Evolutionary conservation across 257 asterid genomes (phyloP), one percentile per base, ranked within the genome.

Genomic region (Perilla frutescens): DNA sequence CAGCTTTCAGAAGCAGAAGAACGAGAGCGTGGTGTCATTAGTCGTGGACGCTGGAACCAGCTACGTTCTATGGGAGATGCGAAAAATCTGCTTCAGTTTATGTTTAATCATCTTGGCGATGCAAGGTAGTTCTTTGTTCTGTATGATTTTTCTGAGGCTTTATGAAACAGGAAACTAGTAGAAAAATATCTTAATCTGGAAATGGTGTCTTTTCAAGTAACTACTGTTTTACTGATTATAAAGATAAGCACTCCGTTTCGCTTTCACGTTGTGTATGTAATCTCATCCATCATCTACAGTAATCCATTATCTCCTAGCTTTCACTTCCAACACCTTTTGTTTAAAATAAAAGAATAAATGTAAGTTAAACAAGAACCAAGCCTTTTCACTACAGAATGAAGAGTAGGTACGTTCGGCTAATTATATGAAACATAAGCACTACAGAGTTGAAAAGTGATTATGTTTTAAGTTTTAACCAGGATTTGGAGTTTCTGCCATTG

Each of bases 1-100:
- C 99, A 92, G 80, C 96, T 95, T 70, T 95, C 99, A 34, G 99
- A 95, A 82, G 99, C 99, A 45, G 99, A 95, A 87, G 99, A 95
- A 76, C 80, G 99, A 51, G 99, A 95, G 79, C 96, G 99, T 6
- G 84, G 89, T 57, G 81, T 84, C 70, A 79, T 81, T 71, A 78
- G 79, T 76, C 96, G 97, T 72, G 98, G 99, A 56, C 92, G 99
- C 45, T 95, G 96, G 96, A 95, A 92, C 83, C 97, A 95, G 70
- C 89, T 95, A 48, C 96, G 99, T 32, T 92, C 99, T 20, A 92
- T 95, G 98, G 98, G 91, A 36, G 99, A 95, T 53, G 96, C 99
- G 9, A 95, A 89, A 80, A 84, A 80, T 80, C 78, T 90, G 78
- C 98, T 95, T 65, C 99, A 95, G 62, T 71, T 87, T 79, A 95